Conservation (phyloP, 2,329 filamentous ascomycete genomes). For the Trichophyton verrucosum region DNA sequence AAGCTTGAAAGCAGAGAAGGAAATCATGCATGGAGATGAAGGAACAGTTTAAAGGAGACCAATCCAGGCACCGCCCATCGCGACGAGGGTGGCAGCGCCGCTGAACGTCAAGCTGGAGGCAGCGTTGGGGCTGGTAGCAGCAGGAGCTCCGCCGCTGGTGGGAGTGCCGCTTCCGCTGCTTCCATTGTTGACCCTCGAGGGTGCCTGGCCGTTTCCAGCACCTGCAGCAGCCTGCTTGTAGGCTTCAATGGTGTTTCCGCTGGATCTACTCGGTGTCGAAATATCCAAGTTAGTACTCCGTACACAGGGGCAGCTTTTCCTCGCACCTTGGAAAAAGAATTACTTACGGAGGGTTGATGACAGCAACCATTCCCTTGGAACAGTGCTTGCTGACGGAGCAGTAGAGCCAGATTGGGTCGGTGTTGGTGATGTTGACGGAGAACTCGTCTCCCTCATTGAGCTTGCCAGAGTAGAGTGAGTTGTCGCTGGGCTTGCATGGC, state of each 20-base stretch:
- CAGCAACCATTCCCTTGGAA: constrained; percentile 39
- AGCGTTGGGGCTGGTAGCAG: neutral
- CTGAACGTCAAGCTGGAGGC: neutral
- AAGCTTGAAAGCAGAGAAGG: neutral
- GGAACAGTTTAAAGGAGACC: neutral
- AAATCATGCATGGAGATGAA: neutral
- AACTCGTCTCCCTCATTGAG: constrained; percentile 21
- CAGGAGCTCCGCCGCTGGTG: neutral
- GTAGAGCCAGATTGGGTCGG: constrained; percentile 39
- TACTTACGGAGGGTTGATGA: constrained; percentile 37
- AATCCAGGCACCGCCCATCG: constrained; percentile 1
- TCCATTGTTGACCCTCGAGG: neutral
- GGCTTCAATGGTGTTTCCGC: constrained; percentile 2
- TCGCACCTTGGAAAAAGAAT: neutral
- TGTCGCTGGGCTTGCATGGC: constrained; percentile 7
- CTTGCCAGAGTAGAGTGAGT: constrained; percentile 8
- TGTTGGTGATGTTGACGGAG: constrained; percentile 35
- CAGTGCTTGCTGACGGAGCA: constrained; percentile 40
- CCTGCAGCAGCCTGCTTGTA: neutral
- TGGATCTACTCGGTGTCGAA: neutral
- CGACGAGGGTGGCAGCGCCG: neutral
- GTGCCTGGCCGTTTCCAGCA: neutral
- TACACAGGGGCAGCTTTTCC: neutral
- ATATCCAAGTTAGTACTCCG: neutral
- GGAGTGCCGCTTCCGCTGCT: neutral